A percentile compares a stretch with the other conserved stretches of the same genome.
These are phyloP conservation scores for Exophiala spinifera DNA, from an alignment of 2,329 filamentous ascomycete species.

Conservation along the genomic window DNA sequence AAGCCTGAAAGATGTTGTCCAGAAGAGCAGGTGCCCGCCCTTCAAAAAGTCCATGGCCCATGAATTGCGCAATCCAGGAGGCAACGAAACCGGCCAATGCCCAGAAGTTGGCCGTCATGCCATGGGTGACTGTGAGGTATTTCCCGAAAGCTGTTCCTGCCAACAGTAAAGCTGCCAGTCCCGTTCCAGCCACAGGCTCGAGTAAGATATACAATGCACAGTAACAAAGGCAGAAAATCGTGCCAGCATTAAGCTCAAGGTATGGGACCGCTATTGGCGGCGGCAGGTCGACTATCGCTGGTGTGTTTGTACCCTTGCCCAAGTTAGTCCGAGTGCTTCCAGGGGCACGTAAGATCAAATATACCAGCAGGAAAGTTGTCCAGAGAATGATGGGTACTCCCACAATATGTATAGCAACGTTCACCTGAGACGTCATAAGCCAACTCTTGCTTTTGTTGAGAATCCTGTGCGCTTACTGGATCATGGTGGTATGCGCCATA, in stretches of 20 bases:
- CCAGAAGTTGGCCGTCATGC: constrained; percentile 58
- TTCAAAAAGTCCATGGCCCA: constrained; percentile 88
- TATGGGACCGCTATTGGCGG: constrained; percentile 53
- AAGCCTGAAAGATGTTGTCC: constrained; percentile 85
- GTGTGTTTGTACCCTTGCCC: constrained; percentile 55
- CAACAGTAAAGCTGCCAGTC: constrained; percentile 73
- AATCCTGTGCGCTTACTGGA: constrained; percentile 45
- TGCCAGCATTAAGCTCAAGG: constrained; percentile 59
- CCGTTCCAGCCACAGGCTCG: constrained; percentile 84
- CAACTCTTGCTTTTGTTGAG: background rate
- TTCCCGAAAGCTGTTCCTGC: constrained; percentile 72
- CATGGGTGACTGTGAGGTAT: constrained; percentile 65
- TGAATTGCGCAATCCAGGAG: constrained; percentile 84
- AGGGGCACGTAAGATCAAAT: constrained; percentile 27
- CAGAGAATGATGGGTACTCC: constrained; percentile 62
- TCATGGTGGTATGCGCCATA: constrained; percentile 67
- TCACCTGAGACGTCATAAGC: constrained; percentile 47
- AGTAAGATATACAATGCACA: constrained; percentile 81
- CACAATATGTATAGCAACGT: constrained; percentile 61
- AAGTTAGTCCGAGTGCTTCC: constrained; percentile 5
- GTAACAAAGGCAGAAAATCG: constrained; percentile 61
- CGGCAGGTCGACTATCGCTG: constrained; percentile 53
- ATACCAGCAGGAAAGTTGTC: constrained; percentile 59
- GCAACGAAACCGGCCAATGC: constrained; percentile 68
- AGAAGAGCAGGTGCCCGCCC: constrained; percentile 81